Evolutionary conservation across 2,329 filamentous ascomycete genomes (phyloP).

Genomic region (Neophaeococcomyces mojaviensis): DNA sequence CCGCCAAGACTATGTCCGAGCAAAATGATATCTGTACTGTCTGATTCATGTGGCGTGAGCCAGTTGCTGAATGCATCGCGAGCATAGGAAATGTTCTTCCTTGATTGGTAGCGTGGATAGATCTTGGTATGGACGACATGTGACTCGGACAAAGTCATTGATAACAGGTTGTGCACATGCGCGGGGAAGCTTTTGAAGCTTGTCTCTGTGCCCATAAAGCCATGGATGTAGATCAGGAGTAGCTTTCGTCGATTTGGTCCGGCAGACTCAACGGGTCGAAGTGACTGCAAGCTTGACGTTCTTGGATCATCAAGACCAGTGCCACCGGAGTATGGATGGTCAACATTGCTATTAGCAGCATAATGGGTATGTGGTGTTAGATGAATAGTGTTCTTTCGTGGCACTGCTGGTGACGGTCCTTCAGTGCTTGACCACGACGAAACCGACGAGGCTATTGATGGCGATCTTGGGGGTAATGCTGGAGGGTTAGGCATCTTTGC

Average conservation of each 20-base stretch:
- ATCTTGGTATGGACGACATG: constrained; percentile 78
- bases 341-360: background rate
- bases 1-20: constrained; percentile 89
- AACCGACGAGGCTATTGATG: background rate
- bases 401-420: background rate
- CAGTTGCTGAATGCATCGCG: constrained; percentile 77
- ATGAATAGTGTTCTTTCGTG: constrained; percentile 8
- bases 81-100: constrained; percentile 51
- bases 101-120: constrained; percentile 37
- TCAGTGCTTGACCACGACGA: constrained; percentile 7
- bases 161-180: constrained; percentile 71
- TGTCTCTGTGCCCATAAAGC: constrained; percentile 81
- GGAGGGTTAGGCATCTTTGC: constrained; percentile 7
- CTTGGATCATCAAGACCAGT: constrained; percentile 23
- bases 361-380: constrained; percentile 2
- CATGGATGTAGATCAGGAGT: constrained; percentile 77
- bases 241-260: constrained; percentile 43
- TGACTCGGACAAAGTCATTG: constrained; percentile 57
- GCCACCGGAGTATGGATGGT: constrained; percentile 3
- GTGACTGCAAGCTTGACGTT: constrained; percentile 27
- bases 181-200: constrained; percentile 84
- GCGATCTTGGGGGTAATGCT: constrained; percentile 6
- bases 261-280: constrained; percentile 26
- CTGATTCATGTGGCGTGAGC: constrained; percentile 67
- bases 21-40: constrained; percentile 69